phyloP scores from a whole-genome alignment of 768 basidiomycete species.

The Suillus subalutaceus region DNA sequence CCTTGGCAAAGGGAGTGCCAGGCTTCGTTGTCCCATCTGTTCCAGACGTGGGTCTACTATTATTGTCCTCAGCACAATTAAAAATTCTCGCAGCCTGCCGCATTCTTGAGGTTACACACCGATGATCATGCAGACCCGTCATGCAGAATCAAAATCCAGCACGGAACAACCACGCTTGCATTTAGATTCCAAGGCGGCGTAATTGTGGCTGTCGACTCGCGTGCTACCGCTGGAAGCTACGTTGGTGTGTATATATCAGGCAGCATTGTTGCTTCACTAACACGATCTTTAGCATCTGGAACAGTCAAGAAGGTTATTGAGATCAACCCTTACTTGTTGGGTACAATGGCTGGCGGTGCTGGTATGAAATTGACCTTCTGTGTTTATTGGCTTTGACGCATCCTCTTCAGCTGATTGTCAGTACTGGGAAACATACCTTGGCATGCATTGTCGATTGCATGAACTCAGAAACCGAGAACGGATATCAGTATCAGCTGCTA shows the following conservation, averaged over 20 bases:
- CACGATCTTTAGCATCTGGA: constrained; percentile 69
- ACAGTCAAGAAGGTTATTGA: constrained; percentile 99
- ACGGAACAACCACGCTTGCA: constrained; percentile 97
- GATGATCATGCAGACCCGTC: constrained; percentile 93
- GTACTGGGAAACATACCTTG: constrained; percentile 99
- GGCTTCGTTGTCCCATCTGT: constrained; percentile 74
- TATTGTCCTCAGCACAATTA: neutral
- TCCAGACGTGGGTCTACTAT: constrained; percentile 62
- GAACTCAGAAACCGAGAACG: constrained; percentile 96
- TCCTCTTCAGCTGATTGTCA: constrained; percentile 80
- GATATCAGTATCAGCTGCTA: constrained; percentile 98
- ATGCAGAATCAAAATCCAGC: constrained; percentile 97
- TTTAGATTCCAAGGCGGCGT: constrained; percentile 97
- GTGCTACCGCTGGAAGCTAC: constrained; percentile 97
- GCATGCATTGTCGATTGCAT: constrained; percentile 95
- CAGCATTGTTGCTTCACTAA: neutral
- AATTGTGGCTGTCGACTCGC: constrained; percentile 98
- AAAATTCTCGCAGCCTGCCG: constrained; percentile 63
- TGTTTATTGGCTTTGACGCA: constrained; percentile 11
- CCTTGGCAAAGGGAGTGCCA: constrained; percentile 69
- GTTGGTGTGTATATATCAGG: constrained; percentile 62
- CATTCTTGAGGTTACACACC: constrained; percentile 91
- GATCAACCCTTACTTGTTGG: constrained; percentile 98
- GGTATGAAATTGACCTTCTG: constrained; percentile 50
- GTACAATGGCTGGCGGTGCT: constrained; percentile 99